phyloP scores from a whole-genome alignment of 1,284 basidiomycete genomes.

The Leccinum subrobustum region DNA sequence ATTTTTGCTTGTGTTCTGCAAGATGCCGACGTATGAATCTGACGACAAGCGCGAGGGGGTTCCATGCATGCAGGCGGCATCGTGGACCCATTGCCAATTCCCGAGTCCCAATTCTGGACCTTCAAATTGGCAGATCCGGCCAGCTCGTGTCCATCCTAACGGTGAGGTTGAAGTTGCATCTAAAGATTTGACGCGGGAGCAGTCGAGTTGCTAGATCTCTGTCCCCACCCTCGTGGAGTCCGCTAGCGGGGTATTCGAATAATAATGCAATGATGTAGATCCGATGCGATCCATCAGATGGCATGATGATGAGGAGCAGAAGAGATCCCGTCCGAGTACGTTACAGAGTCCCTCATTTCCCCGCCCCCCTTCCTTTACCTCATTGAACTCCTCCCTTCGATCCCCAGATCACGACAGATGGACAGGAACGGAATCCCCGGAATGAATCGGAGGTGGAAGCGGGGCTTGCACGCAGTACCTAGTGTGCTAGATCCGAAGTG shows the following conservation, averaged over 20 bases:
- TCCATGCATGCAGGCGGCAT: not conserved
- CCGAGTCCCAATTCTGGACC: not conserved
- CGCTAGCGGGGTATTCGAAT: not conserved
- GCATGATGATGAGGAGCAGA: not conserved
- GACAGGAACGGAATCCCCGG: not conserved
- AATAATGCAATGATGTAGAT: not conserved
- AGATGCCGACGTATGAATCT: not conserved
- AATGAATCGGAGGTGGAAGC: not conserved
- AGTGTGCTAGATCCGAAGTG: not conserved
- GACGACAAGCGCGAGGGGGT: not conserved
- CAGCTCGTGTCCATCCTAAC: not conserved
- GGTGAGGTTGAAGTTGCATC: not conserved
- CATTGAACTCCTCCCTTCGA: not conserved
- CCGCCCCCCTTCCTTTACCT: not conserved
- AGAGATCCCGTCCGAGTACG: not conserved
- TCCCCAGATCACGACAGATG: not conserved
- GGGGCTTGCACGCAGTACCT: not conserved
- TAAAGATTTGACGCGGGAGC: not conserved
- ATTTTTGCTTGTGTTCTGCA: not conserved
- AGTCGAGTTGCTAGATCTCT: not conserved
- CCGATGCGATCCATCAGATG: not conserved
- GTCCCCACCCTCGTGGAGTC: not conserved
- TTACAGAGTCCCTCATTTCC: not conserved
- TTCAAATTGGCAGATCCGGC: not conserved
- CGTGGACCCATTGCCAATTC: not conserved